Conservation (phyloP, 225 moss, liverwort and hornwort species). For the Takakia lepidozioides region DNA sequence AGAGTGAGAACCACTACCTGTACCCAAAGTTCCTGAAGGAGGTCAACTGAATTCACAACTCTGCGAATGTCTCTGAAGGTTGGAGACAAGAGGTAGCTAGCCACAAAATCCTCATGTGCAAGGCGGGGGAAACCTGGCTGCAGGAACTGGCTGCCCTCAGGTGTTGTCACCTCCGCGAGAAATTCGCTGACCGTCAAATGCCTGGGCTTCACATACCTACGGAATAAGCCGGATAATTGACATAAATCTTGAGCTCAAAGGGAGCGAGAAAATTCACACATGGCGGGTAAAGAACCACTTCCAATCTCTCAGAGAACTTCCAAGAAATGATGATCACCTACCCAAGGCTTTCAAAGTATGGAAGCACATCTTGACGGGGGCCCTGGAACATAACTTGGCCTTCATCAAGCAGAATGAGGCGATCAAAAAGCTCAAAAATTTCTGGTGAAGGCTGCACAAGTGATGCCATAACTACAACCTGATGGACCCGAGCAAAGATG, state of each 20-base stretch:
- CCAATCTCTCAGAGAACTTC: neutral
- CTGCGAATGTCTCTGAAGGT: slow-evolving; percentile 56
- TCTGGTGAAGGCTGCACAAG: slow-evolving; percentile 59
- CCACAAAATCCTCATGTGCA: slow-evolving; percentile 42
- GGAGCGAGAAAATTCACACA: too few relatives aligned
- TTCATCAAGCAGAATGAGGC: slow-evolving; percentile 66
- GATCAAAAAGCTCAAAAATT: slow-evolving; percentile 64
- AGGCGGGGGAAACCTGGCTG: slow-evolving; percentile 54
- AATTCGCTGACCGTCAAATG: slow-evolving; percentile 68
- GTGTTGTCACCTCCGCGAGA: slow-evolving; percentile 73
- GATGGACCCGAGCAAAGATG: slow-evolving; percentile 68
- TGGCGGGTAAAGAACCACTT: too few relatives aligned
- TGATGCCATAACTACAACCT: slow-evolving; percentile 29
- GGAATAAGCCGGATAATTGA: neutral
- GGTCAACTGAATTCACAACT: slow-evolving; percentile 45
- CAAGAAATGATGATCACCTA: slow-evolving; percentile 21
- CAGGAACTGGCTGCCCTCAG: slow-evolving; percentile 58
- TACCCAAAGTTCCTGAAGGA: slow-evolving; percentile 61
- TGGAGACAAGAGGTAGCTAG: slow-evolving; percentile 59
- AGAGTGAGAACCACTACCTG: too few relatives aligned
- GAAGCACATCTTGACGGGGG: slow-evolving; percentile 81
- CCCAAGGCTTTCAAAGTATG: slow-evolving; percentile 86
- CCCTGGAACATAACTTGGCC: slow-evolving; percentile 77
- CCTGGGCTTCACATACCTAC: slow-evolving; percentile 77
- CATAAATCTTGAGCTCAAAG: too few relatives aligned